These are phyloP conservation scores for Globisporangium splendens DNA, from an alignment of 352 stramenopile genomes.

Conservation along the genomic window DNA sequence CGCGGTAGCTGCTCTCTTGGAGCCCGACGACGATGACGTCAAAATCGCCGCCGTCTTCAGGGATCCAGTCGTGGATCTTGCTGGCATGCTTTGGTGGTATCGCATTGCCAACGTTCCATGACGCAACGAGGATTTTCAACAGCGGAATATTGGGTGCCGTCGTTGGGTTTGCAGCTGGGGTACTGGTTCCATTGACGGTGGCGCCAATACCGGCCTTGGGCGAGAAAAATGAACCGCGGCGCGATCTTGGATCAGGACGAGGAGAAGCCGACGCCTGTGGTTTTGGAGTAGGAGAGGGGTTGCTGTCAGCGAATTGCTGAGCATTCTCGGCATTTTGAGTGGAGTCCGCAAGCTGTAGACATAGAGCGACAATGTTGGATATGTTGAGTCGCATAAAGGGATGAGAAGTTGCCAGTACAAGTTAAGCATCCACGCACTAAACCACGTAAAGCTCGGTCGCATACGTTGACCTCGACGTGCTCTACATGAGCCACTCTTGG, in stretches of 20 bases:
- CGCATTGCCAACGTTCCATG: conserved; percentile 87
- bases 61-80: conserved; percentile 67
- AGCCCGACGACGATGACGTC: conserved; percentile 83
- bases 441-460: neutral
- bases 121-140: conserved; percentile 60
- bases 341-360: neutral
- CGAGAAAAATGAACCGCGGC: conserved; percentile 7
- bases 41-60: conserved; percentile 66
- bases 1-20: conserved; percentile 79
- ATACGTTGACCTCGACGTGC: neutral
- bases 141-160: neutral
- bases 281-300: neutral
- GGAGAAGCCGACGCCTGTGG: neutral
- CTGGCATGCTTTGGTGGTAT: conserved; percentile 62
- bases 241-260: neutral
- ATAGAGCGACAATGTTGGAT: neutral
- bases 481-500: neutral
- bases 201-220: neutral
- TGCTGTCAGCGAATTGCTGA: neutral
- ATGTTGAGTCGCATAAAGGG: neutral
- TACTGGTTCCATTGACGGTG: neutral
- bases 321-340: neutral
- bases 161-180: neutral
- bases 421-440: neutral
- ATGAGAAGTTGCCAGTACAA: neutral